Percentiles rank a stretch among this genome's conserved stretches.
Evolutionary conservation across 768 basidiomycete genomes (phyloP).

Genomic region (Postia placenta): DNA sequence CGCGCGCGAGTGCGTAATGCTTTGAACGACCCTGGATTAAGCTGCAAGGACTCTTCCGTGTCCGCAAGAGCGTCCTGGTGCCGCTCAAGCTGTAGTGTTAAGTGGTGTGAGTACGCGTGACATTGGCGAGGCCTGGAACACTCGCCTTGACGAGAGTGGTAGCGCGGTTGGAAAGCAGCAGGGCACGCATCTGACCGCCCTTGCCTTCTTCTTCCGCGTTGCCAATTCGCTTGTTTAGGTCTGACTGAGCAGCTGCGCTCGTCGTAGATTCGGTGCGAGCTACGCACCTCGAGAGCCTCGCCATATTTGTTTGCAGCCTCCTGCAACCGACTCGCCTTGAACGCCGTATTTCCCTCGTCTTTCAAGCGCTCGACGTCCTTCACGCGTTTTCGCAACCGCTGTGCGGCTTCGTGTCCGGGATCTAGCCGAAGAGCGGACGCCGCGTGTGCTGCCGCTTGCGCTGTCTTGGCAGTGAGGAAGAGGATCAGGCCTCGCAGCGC

Average conservation of each 20-base stretch:
- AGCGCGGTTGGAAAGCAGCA: slow-evolving; percentile 78
- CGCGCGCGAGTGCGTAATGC: slow-evolving; percentile 83
- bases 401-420: slow-evolving; percentile 68
- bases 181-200: slow-evolving; percentile 78
- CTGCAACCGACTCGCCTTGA: slow-evolving; percentile 52
- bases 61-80: slow-evolving; percentile 68
- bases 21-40: slow-evolving; percentile 71
- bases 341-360: slow-evolving; percentile 77
- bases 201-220: slow-evolving; percentile 62
- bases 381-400: slow-evolving; percentile 67
- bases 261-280: background rate
- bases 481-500: slow-evolving; percentile 73
- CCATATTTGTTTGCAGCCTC: slow-evolving; percentile 68
- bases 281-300: slow-evolving; percentile 61
- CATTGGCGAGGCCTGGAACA: no score
- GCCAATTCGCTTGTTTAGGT: slow-evolving; percentile 51
- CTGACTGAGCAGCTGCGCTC: no score
- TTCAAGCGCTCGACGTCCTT: slow-evolving; percentile 79
- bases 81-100: slow-evolving; percentile 54
- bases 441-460: slow-evolving; percentile 67
- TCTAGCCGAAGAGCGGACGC: slow-evolving; percentile 70
- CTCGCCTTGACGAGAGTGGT: slow-evolving; percentile 71
- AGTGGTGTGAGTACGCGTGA: no score
- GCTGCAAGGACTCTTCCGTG: slow-evolving; percentile 57
- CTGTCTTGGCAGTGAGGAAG: slow-evolving; percentile 65